Conservation (phyloP, 2,329 filamentous ascomycete species). For the Gnomoniopsis sp. region DNA sequence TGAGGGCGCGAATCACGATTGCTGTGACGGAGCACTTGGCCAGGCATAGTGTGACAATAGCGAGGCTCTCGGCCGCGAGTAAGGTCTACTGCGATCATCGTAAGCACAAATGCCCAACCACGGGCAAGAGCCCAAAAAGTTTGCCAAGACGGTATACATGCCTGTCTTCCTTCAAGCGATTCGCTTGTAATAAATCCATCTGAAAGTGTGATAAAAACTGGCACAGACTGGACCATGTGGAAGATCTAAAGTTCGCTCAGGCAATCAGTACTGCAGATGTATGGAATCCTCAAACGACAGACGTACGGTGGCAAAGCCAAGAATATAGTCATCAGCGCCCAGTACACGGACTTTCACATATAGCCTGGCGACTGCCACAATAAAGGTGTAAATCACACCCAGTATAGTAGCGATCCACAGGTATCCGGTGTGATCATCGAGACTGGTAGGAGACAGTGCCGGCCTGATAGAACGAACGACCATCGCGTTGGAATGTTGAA, state of each 20-base stretch:
- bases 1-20: conserved; percentile 19
- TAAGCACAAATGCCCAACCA: too few species aligned
- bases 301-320: not conserved
- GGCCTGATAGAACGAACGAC: not conserved
- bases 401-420: conserved; percentile 21
- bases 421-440: not conserved
- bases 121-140: too few species aligned
- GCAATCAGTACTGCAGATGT: not conserved
- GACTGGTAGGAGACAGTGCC: not conserved
- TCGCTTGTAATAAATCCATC: not conserved
- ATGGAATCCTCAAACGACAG: not conserved
- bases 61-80: conserved; percentile 11
- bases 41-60: conserved; percentile 12
- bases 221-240: not conserved
- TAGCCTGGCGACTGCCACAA: not conserved
- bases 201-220: not conserved
- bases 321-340: not conserved
- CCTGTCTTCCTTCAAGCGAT: not conserved
- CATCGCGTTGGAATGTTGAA: not conserved
- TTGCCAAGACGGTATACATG: too few species aligned
- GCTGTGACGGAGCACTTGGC: conserved; percentile 21
- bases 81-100: not conserved
- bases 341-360: not conserved
- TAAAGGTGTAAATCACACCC: conserved; percentile 15
- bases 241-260: not conserved